These are phyloP conservation scores for Circinella minor DNA, from an alignment of 371 early-diverging fungal genomes.

Conservation along the genomic window DNA sequence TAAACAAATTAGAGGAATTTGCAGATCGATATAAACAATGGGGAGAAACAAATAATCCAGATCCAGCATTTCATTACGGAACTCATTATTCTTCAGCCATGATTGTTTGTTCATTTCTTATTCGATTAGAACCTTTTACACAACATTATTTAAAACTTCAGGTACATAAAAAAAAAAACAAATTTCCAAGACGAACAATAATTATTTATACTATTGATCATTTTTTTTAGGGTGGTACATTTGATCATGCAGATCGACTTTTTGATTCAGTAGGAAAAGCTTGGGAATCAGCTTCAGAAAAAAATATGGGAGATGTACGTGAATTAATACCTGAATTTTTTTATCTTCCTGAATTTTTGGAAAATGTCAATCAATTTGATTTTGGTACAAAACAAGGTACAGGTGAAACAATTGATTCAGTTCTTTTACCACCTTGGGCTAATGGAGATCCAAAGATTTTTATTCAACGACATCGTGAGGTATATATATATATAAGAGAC, in stretches of 20 bases:
- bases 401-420: slow-evolving; percentile 77
- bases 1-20: slow-evolving; percentile 43
- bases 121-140: slow-evolving; percentile 88
- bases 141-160: slow-evolving; percentile 78
- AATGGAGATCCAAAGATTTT: slow-evolving; percentile 85
- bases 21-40: slow-evolving; percentile 63
- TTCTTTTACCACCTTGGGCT: slow-evolving; percentile 88
- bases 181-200: no score
- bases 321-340: slow-evolving; percentile 92
- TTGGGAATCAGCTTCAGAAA: slow-evolving; percentile 72
- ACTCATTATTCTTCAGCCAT: slow-evolving; percentile 91
- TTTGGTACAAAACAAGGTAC: slow-evolving; percentile 78
- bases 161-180: slow-evolving; percentile 7
- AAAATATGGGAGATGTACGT: slow-evolving; percentile 84
- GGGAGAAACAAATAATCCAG: slow-evolving; percentile 75
- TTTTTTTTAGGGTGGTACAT: slow-evolving; percentile 74
- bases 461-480: slow-evolving; percentile 84
- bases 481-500: slow-evolving; percentile 11
- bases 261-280: slow-evolving; percentile 71
- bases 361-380: slow-evolving; percentile 85
- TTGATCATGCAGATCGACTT: slow-evolving; percentile 84
- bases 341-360: slow-evolving; percentile 85
- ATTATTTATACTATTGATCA: neutral
- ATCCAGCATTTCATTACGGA: slow-evolving; percentile 87
- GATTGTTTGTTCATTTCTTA: slow-evolving; percentile 82